A percentile compares a stretch with the other conserved stretches of the same genome.
These are phyloP conservation scores for Radiomyces spectabilis DNA, from an alignment of 192 early-diverging fungal genomes.

Conservation along the genomic window DNA sequence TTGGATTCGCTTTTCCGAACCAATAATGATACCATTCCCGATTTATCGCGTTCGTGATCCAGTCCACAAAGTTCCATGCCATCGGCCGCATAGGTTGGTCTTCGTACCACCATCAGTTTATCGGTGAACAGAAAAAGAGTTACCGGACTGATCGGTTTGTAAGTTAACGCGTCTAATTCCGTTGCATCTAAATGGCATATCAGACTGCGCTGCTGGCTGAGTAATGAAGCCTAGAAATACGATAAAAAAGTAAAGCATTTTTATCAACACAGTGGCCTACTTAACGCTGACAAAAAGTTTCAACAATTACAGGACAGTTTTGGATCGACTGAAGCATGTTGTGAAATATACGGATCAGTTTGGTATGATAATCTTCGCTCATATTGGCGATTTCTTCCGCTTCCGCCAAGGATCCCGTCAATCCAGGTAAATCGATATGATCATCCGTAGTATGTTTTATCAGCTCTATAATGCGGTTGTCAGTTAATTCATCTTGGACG, in stretches of 20 bases:
- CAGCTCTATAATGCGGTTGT: slow-evolving; percentile 2
- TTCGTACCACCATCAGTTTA: slow-evolving; percentile 20
- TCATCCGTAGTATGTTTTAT: slow-evolving; percentile 13
- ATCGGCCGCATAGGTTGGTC: slow-evolving; percentile 13
- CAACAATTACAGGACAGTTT: slow-evolving; percentile 18
- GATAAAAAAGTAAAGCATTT: no score
- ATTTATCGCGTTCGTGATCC: background rate
- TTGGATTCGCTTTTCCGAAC: slow-evolving; percentile 7
- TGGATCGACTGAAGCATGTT: slow-evolving; percentile 19
- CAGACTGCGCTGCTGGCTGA: slow-evolving; percentile 20
- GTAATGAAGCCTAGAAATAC: slow-evolving; percentile 13
- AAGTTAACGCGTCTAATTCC: slow-evolving; percentile 14
- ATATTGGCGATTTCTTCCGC: slow-evolving; percentile 25
- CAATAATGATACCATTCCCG: background rate
- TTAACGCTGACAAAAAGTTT: no score
- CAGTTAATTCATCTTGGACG: background rate
- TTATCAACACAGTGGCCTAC: no score
- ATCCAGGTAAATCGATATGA: slow-evolving; percentile 9
- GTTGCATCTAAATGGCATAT: slow-evolving; percentile 18
- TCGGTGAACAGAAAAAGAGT: slow-evolving; percentile 27
- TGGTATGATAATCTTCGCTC: slow-evolving; percentile 23
- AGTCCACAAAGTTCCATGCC: slow-evolving; percentile 24
- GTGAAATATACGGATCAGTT: slow-evolving; percentile 24
- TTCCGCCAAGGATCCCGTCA: slow-evolving; percentile 9
- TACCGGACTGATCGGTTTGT: slow-evolving; percentile 13